phyloP scores from a whole-genome alignment of 306 rosid species.

The Comarum palustre region DNA sequence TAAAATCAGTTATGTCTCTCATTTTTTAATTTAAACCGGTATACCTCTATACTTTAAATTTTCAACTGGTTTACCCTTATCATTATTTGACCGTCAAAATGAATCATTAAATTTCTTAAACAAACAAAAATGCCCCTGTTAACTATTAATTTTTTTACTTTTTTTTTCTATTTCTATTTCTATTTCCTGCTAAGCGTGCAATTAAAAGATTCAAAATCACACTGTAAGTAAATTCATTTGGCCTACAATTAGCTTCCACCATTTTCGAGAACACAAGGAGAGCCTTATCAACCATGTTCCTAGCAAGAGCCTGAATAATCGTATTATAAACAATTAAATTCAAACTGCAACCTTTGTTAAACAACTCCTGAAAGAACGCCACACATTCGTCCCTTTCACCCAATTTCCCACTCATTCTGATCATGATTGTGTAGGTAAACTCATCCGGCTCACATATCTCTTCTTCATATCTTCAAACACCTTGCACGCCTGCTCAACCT shows the following conservation, averaged over 20 bases:
- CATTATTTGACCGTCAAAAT: too few relatives aligned
- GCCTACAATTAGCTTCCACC: slow-evolving; percentile 71
- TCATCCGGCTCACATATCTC: slow-evolving; percentile 76
- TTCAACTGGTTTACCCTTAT: too few relatives aligned
- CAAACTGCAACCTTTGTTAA: slow-evolving; percentile 55
- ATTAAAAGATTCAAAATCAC: slow-evolving; percentile 62
- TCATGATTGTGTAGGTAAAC: slow-evolving; percentile 86
- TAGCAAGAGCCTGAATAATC: slow-evolving; percentile 73
- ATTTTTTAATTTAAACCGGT: too few relatives aligned
- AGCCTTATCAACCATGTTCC: slow-evolving; percentile 72
- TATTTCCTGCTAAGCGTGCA: too few relatives aligned
- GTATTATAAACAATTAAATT: slow-evolving; percentile 74
- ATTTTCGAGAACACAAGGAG: slow-evolving; percentile 64
- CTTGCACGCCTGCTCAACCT: slow-evolving; percentile 69
- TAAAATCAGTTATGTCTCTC: too few relatives aligned
- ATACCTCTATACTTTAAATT: too few relatives aligned
- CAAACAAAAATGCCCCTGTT: too few relatives aligned
- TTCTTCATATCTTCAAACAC: slow-evolving; percentile 77
- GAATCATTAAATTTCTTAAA: too few relatives aligned
- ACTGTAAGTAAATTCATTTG: slow-evolving; percentile 79
- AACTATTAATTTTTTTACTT: too few relatives aligned
- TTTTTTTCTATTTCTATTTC: too few relatives aligned
- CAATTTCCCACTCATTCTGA: slow-evolving; percentile 73
- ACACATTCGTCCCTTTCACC: slow-evolving; percentile 57
- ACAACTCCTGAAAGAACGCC: slow-evolving; percentile 60